A percentile compares a stretch with the other conserved stretches of the same genome.
Conservation (phyloP, 2,329 filamentous ascomycete genomes). For the Cercospora berteroae region DNA sequence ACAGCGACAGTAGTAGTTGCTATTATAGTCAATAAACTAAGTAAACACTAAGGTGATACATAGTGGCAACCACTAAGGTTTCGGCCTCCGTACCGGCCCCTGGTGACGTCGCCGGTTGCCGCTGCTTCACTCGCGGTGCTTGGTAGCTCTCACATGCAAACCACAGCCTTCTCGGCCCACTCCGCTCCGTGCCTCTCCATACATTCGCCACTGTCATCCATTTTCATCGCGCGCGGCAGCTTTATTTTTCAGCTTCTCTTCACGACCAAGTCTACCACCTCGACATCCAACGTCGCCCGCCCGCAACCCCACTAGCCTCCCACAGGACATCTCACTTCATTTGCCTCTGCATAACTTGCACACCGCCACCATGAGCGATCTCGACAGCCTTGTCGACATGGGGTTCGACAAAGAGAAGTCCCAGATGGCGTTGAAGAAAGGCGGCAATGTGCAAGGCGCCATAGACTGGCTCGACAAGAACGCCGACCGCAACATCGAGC, state of each 20-base stretch:
- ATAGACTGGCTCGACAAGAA: slow-evolving; percentile 94
- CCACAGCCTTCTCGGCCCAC: not conserved
- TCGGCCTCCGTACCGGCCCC: not conserved
- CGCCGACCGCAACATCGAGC: slow-evolving; percentile 80
- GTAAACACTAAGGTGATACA: not conserved
- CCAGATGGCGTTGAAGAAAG: slow-evolving; percentile 78
- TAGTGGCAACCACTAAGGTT: too few relatives aligned
- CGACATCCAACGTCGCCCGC: not conserved
- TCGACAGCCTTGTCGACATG: slow-evolving; percentile 63
- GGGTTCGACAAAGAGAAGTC: slow-evolving; percentile 81
- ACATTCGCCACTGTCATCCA: not conserved
- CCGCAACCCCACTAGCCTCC: not conserved
- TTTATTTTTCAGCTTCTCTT: not conserved
- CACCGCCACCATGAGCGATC: slow-evolving; percentile 50
- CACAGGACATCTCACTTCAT: slow-evolving; percentile 16
- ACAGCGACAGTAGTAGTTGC: not conserved
- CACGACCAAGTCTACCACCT: not conserved
- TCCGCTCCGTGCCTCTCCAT: not conserved
- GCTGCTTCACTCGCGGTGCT: not conserved
- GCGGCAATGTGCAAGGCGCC: slow-evolving; percentile 75
- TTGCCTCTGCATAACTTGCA: not conserved
- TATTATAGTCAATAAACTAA: not conserved
- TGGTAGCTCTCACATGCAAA: not conserved
- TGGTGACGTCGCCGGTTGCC: not conserved
- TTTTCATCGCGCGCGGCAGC: not conserved